Evolutionary conservation across 2,329 filamentous ascomycete genomes (phyloP), one percentile per base, ranked within the genome.

Genomic region (Metarhizium sp.): DNA sequence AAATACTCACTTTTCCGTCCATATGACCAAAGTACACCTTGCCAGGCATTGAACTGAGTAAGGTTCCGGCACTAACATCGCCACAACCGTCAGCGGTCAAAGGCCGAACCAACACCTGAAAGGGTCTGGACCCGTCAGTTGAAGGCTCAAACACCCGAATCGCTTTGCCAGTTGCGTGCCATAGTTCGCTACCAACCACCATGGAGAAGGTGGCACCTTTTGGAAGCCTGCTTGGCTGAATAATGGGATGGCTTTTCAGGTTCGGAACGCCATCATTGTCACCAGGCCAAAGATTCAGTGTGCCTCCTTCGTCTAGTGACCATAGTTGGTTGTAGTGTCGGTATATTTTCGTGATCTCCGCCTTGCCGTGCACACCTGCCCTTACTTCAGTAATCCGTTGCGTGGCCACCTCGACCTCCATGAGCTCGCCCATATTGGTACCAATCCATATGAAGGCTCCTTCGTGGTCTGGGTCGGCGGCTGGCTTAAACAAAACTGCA

Each of bases 1-100:
- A 97, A n/a, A 97, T 85, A 57, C 89, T 94, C 55, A 99, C 84
- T 69, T 96, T 96, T 50, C 94, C 94, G 68, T 99, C 94, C 13
- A 82, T 84, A 67, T 99, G 94, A 1, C 94, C 94, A 61, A 99
- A 87, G 69, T 91, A 96, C 1, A 95, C 85, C 59, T 86, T 85
- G 55, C 88, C 88, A 0, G 87, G 85, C 49, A 92, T 82, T 29
- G 85, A 85, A 52, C 82, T 86, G 36, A 95, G 78, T 53, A 86
- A 79, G 2, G 92, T 82, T 5, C 91, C 92, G 0, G 90, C 90
- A 1, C 90, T 95, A 14, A 99, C 84, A 59, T 97, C 92, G 14
- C 92, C 92, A 10, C 88, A 85, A 55, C 85, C 85, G 16, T 87
- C 81, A 52, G 88, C 82, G 14, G 79, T 73, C 1, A 97, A 70